Evolutionary conservation across 306 rosid species (phyloP).

Genomic region (Cyclanthera cordifolia): DNA sequence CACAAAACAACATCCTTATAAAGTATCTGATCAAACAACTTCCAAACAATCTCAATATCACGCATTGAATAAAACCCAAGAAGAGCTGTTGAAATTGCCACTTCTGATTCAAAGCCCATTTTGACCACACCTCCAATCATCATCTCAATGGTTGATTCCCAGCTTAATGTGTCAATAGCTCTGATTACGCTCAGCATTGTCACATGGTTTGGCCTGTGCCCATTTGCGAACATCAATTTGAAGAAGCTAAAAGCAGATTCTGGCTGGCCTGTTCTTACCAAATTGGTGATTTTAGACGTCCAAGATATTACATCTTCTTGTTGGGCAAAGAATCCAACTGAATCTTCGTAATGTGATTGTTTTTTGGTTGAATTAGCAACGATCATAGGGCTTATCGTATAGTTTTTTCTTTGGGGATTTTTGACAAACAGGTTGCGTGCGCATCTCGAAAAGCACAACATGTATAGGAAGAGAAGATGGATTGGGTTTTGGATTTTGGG

Average conservation of each 20-base stretch:
- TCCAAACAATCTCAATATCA: slow-evolving; percentile 15
- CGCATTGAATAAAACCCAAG: slow-evolving; percentile 10
- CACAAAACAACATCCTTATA: slow-evolving; percentile 15
- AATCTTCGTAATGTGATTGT: slow-evolving; percentile 6
- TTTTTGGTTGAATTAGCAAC: not conserved
- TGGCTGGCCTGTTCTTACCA: slow-evolving; percentile 17
- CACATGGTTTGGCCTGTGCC: slow-evolving; percentile 8
- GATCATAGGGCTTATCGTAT: not conserved
- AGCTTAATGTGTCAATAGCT: slow-evolving; percentile 12
- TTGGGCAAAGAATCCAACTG: slow-evolving; percentile 6
- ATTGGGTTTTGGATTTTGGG: too few species aligned
- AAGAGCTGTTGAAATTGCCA: slow-evolving; percentile 11
- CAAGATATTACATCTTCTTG: slow-evolving; percentile 5
- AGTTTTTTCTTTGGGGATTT: not conserved
- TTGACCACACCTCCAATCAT: slow-evolving; percentile 13
- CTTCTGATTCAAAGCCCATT: slow-evolving; percentile 17
- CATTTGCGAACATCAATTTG: slow-evolving; percentile 15
- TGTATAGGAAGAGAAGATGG: not conserved
- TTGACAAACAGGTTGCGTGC: slow-evolving; percentile 7
- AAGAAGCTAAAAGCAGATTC: slow-evolving; percentile 8
- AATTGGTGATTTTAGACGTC: slow-evolving; percentile 11
- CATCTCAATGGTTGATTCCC: slow-evolving; percentile 7
- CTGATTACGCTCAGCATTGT: slow-evolving; percentile 10
- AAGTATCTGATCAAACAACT: slow-evolving; percentile 15
- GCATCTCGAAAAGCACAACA: not conserved